Evolutionary conservation across 306 rosid species (phyloP).

Genomic region (Comarum palustre): DNA sequence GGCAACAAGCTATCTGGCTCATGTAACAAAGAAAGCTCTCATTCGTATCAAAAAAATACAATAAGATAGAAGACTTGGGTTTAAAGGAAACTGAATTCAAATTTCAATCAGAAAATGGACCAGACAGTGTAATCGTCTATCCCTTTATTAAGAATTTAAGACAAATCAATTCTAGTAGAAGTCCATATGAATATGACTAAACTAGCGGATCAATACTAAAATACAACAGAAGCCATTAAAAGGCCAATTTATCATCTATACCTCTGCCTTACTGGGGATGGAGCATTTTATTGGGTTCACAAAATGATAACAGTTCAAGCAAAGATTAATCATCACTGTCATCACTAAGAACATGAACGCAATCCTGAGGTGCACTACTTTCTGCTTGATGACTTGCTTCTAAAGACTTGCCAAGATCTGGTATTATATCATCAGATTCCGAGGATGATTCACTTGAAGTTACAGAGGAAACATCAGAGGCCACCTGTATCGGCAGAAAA

Average conservation of each 20-base stretch:
- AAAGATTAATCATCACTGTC: constrained; percentile 13
- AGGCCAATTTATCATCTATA: not conserved
- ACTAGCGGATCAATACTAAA: not conserved
- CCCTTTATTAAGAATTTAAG: not conserved
- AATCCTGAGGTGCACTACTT: not conserved
- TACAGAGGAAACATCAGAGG: constrained; percentile 38
- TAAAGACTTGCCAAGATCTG: not conserved
- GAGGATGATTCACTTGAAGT: constrained; percentile 45
- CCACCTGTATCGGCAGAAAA: constrained; percentile 16
- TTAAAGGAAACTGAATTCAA: not conserved
- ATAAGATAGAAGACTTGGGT: not conserved
- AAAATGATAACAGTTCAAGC: not conserved
- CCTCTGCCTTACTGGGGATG: not conserved
- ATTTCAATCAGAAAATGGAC: not conserved
- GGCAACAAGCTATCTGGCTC: not conserved
- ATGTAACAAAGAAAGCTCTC: not conserved
- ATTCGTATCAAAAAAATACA: not conserved
- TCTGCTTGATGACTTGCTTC: not conserved
- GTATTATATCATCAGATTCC: constrained; percentile 31
- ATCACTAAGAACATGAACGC: not conserved
- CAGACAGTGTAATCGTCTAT: not conserved
- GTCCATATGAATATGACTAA: not conserved
- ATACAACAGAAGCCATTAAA: not conserved
- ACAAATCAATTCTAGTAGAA: not conserved
- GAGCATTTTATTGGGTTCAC: not conserved